Conservation (phyloP, 176 grass and related monocot genomes). For the Zea luxurians region DNA sequence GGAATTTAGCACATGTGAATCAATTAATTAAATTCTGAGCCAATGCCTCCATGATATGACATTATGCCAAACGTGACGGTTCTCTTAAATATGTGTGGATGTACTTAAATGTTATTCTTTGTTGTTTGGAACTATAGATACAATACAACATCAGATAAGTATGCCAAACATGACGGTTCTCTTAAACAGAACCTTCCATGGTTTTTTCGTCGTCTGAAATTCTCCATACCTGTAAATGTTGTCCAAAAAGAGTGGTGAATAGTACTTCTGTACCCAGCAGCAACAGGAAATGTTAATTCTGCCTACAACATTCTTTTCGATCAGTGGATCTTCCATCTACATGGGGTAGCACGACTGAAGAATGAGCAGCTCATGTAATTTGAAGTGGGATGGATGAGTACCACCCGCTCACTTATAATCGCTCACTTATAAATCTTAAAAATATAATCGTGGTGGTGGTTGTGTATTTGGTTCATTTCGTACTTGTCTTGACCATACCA, state of each 20-base stretch:
- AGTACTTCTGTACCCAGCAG: background rate
- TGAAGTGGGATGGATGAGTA: too few relatives aligned
- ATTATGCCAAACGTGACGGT: background rate
- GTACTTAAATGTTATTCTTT: background rate
- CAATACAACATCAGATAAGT: background rate
- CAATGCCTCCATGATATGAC: background rate
- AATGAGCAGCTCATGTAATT: too few relatives aligned
- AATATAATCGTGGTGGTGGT: too few relatives aligned
- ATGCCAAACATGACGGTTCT: too few relatives aligned
- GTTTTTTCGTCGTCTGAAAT: constrained; percentile 21
- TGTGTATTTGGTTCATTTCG: too few relatives aligned
- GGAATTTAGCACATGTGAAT: background rate
- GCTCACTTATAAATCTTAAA: too few relatives aligned
- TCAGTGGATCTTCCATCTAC: background rate
- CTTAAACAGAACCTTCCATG: background rate
- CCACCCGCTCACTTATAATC: too few relatives aligned
- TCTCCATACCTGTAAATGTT: constrained; percentile 32
- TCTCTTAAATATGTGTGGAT: background rate
- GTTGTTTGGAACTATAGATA: background rate
- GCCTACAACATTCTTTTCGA: background rate
- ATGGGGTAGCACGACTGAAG: too few relatives aligned
- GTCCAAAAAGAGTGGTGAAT: constrained; percentile 10
- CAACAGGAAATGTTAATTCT: background rate
- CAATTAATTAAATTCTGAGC: background rate
- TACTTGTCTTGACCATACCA: too few relatives aligned